Percentiles rank a stretch among this genome's conserved stretches.
Evolutionary conservation across 306 rosid genomes (phyloP).

Genomic region (cucumber (Cucumis sativus)): DNA sequence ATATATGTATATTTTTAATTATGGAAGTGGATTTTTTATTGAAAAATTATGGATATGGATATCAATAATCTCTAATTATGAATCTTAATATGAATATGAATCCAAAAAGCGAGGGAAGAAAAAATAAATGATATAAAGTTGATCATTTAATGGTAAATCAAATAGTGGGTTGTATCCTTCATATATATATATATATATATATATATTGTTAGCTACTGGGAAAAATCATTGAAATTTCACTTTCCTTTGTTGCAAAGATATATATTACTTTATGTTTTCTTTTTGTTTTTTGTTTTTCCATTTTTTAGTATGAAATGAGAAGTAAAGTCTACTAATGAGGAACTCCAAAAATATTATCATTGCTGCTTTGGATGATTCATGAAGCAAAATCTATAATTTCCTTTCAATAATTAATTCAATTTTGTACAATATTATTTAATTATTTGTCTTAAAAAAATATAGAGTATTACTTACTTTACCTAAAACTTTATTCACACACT

Average conservation of each 20-base stretch:
- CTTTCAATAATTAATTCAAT: background rate
- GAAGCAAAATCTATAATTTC: background rate
- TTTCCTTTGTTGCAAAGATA: background rate
- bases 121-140: background rate
- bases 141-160: background rate
- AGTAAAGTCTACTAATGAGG: background rate
- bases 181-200: background rate
- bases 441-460: background rate
- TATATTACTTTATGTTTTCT: background rate
- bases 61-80: too few species aligned
- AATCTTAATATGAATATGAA: too few species aligned
- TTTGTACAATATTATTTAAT: background rate
- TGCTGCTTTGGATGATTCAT: background rate
- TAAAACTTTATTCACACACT: background rate
- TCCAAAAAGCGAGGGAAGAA: too few species aligned
- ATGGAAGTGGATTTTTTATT: too few species aligned
- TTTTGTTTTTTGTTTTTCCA: too few species aligned
- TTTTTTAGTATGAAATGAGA: background rate
- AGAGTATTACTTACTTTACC: background rate
- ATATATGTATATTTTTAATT: too few species aligned
- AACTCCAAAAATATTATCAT: background rate
- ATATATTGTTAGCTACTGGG: background rate
- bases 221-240: background rate
- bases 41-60: too few species aligned
- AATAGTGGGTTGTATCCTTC: background rate